Evolutionary conservation across 2,329 filamentous ascomycete species (phyloP).

Genomic region (Fusarium albidum): DNA sequence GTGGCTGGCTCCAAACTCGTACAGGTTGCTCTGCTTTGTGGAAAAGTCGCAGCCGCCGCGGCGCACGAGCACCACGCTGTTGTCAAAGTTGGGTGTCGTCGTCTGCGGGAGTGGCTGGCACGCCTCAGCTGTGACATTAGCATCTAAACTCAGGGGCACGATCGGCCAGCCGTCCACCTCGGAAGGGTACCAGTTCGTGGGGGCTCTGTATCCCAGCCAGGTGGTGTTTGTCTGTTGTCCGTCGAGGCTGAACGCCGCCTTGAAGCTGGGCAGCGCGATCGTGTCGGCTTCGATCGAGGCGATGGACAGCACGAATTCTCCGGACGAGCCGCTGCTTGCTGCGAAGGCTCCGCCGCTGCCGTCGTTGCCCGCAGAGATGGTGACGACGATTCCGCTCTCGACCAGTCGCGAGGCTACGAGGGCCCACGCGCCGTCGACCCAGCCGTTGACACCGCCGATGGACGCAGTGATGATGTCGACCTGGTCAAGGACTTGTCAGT

Average conservation of each 20-base stretch:
- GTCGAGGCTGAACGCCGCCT: too few relatives aligned
- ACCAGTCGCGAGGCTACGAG: slow-evolving; percentile 45
- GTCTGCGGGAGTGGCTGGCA: too few relatives aligned
- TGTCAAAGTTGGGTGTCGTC: too few relatives aligned
- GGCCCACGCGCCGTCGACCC: slow-evolving; percentile 41
- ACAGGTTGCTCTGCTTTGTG: slow-evolving; percentile 41
- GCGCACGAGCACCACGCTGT: too few relatives aligned
- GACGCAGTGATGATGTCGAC: slow-evolving; percentile 48
- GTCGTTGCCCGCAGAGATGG: slow-evolving; percentile 55
- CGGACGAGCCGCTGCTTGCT: slow-evolving; percentile 50
- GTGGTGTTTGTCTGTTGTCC: too few relatives aligned
- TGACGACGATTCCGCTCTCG: slow-evolving; percentile 52
- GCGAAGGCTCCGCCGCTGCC: slow-evolving; percentile 53
- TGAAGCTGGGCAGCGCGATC: too few relatives aligned
- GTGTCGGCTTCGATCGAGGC: slow-evolving; percentile 50
- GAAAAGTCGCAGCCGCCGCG: slow-evolving; percentile 41
- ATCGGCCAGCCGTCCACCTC: too few relatives aligned
- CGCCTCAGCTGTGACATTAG: too few relatives aligned
- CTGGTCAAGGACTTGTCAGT: too few relatives aligned
- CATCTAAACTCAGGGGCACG: too few relatives aligned
- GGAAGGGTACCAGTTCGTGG: too few relatives aligned
- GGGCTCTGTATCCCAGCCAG: too few relatives aligned
- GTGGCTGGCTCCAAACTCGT: slow-evolving; percentile 38
- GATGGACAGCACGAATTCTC: slow-evolving; percentile 52
- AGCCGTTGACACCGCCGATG: slow-evolving; percentile 43